Evolutionary conservation across 2,329 filamentous ascomycete genomes (phyloP).

Genomic region (Fusarium compactum): DNA sequence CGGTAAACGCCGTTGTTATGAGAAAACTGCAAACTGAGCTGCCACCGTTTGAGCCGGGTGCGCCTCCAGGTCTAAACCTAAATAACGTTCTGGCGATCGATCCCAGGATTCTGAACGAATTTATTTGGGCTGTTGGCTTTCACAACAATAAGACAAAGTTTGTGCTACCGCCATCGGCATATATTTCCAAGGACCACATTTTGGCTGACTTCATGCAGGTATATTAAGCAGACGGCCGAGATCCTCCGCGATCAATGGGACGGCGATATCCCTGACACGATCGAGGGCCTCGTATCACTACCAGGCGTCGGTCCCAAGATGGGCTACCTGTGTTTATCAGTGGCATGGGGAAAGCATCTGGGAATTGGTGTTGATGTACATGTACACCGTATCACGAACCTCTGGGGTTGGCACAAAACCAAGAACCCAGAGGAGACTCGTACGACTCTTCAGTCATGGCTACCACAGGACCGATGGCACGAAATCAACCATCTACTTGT

Average conservation of each 20-base stretch:
- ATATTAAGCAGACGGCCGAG: constrained; percentile 78
- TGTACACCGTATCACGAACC: constrained; percentile 92
- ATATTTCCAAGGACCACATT: background rate
- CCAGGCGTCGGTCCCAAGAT: constrained; percentile 96
- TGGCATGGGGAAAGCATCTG: constrained; percentile 67
- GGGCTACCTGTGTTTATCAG: constrained; percentile 88
- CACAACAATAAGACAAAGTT: constrained; percentile 91
- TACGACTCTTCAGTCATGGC: constrained; percentile 79
- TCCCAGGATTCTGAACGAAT: constrained; percentile 72
- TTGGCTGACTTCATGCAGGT: constrained; percentile 52
- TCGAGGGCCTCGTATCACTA: constrained; percentile 79
- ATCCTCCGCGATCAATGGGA: constrained; percentile 77
- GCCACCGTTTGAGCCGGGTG: constrained; percentile 61
- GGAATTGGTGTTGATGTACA: constrained; percentile 96
- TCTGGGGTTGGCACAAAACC: constrained; percentile 92
- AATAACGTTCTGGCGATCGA: constrained; percentile 81
- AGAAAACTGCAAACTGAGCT: constrained; percentile 80
- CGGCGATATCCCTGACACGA: constrained; percentile 83
- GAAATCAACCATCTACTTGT: constrained; percentile 93
- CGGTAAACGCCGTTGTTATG: constrained; percentile 88
- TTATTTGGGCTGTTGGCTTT: constrained; percentile 89
- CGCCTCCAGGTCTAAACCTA: constrained; percentile 72
- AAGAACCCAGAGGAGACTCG: constrained; percentile 86
- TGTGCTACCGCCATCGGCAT: constrained; percentile 15
- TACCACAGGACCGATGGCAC: constrained; percentile 87